phyloP scores from a whole-genome alignment of 2,329 filamentous ascomycete species.

The Alternaria solani region DNA sequence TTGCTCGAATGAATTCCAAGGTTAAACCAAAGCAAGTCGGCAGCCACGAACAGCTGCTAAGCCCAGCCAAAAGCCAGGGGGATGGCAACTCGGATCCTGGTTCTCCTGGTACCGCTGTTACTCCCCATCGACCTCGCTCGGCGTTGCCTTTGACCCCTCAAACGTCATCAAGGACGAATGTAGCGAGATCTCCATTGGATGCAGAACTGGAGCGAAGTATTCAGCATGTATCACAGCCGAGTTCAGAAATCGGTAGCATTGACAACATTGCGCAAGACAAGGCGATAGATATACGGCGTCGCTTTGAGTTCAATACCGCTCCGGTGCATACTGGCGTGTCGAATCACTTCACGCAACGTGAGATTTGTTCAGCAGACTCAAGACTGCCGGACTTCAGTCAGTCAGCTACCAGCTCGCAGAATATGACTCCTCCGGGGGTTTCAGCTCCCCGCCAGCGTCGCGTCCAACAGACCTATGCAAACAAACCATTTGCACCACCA shows the following conservation, averaged over 20 bases:
- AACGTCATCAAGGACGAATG: constrained; percentile 18
- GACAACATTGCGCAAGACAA: not conserved
- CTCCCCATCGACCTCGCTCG: not conserved
- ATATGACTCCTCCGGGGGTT: not conserved
- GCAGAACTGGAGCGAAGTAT: constrained; percentile 20
- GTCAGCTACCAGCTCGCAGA: not conserved
- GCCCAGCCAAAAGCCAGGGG: constrained; percentile 32
- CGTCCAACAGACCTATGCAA: constrained; percentile 16
- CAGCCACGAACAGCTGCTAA: constrained; percentile 33
- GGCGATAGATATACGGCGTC: too few species aligned
- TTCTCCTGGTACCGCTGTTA: constrained; percentile 17
- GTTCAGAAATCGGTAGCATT: not conserved
- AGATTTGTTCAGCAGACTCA: not conserved
- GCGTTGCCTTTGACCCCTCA: constrained; percentile 29
- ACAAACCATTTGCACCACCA: constrained; percentile 43
- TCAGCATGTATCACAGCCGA: not conserved
- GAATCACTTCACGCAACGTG: not conserved
- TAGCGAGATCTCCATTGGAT: not conserved
- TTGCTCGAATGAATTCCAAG: constrained; percentile 57
- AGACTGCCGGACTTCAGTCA: not conserved
- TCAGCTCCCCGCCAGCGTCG: constrained; percentile 1
- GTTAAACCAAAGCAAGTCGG: constrained; percentile 25
- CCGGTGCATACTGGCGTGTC: not conserved
- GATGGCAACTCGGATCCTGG: not conserved
- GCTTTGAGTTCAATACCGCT: not conserved